phyloP scores from a whole-genome alignment of 345 rosid genomes.

The Kandelia obovata region DNA sequence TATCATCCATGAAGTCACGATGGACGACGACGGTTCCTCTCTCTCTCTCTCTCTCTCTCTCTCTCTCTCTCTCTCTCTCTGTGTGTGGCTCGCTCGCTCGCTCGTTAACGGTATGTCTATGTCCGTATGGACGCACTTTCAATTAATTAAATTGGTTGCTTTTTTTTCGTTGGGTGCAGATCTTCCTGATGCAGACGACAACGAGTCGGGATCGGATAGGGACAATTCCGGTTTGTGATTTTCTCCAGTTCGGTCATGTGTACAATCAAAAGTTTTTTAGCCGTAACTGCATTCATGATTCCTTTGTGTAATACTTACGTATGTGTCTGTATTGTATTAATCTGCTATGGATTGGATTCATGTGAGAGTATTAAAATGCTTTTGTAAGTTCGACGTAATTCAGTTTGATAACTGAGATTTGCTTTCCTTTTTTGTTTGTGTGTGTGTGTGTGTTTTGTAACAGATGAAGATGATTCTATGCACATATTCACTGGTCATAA shows the following conservation, averaged over 20 bases:
- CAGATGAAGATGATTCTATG: constrained; percentile 83
- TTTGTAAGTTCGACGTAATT: no score
- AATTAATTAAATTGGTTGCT: no score
- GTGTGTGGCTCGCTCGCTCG: no score
- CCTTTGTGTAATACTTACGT: not conserved
- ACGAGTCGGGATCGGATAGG: constrained; percentile 37
- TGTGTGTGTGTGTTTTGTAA: constrained; percentile 6
- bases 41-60: not conserved
- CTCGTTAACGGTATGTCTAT: not conserved
- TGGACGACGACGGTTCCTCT: constrained; percentile 70
- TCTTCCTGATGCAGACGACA: constrained; percentile 68
- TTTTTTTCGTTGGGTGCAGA: constrained; percentile 31
- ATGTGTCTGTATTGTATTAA: not conserved
- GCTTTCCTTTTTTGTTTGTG: no score
- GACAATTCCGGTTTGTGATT: constrained; percentile 19
- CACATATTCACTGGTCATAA: constrained; percentile 88
- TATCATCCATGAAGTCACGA: constrained; percentile 54
- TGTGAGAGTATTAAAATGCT: no score
- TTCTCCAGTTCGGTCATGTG: not conserved
- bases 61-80: no score
- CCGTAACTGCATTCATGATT: no score
- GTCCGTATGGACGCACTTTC: not conserved
- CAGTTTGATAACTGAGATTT: not conserved
- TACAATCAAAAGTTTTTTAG: not conserved
- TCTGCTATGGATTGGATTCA: no score